These are phyloP conservation scores for Gloeophyllum trabeum DNA, from an alignment of 768 basidiomycete genomes.

Conservation along the genomic window DNA sequence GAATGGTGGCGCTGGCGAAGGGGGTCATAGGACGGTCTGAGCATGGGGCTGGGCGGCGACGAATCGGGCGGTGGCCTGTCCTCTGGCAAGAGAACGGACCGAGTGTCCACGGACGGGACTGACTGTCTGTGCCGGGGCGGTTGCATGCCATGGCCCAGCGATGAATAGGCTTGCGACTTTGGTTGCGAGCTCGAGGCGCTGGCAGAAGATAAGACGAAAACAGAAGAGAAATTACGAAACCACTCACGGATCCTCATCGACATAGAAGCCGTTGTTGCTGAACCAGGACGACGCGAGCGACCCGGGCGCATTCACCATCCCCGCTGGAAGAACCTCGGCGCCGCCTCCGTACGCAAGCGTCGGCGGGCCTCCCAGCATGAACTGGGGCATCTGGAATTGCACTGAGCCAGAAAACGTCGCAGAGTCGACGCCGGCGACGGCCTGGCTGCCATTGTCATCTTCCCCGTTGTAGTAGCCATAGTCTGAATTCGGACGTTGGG, in stretches of 20 bases:
- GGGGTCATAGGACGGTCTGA: too few species aligned
- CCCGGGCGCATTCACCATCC: constrained; percentile 15
- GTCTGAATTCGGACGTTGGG: not conserved
- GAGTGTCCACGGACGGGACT: too few species aligned
- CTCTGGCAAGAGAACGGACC: too few species aligned
- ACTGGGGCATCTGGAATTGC: constrained; percentile 55
- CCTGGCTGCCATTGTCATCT: constrained; percentile 3
- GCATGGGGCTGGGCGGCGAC: too few species aligned
- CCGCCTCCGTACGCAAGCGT: constrained; percentile 62
- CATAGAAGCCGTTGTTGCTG: not conserved
- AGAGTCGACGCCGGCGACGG: constrained; percentile 9
- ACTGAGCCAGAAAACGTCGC: constrained; percentile 17
- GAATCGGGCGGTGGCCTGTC: too few species aligned
- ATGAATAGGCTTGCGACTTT: too few species aligned
- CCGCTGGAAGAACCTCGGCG: constrained; percentile 56
- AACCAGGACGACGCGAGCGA: constrained; percentile 11
- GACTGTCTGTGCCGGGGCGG: too few species aligned
- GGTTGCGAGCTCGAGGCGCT: too few species aligned
- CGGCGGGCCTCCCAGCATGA: constrained; percentile 46
- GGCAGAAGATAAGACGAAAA: too few species aligned
- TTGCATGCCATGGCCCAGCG: too few species aligned
- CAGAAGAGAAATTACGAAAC: too few species aligned
- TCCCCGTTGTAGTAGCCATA: constrained; percentile 2
- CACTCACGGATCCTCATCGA: not conserved
- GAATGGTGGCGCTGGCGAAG: too few species aligned